Conservation (phyloP, 2,329 filamentous ascomycete genomes). For the Aspergillus sp. region DNA sequence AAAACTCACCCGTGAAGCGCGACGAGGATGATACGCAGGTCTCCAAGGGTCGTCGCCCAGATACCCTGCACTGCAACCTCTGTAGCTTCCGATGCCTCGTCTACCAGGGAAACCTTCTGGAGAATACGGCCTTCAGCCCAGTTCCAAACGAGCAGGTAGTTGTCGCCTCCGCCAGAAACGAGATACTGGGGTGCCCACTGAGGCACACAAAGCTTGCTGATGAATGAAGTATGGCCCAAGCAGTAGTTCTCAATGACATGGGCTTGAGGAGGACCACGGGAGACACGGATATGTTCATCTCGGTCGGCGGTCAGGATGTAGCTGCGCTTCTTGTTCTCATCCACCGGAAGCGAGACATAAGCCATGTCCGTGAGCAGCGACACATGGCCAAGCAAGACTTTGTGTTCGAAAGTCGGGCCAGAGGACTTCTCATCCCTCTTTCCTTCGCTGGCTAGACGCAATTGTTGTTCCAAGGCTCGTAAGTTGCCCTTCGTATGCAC, state of each 20-base stretch:
- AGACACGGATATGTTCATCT: constrained; percentile 86
- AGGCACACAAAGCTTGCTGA: constrained; percentile 73
- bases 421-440: constrained; percentile 42
- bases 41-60: constrained; percentile 41
- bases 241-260: constrained; percentile 90
- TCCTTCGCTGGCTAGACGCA: constrained; percentile 48
- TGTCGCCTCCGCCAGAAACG: constrained; percentile 84
- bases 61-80: constrained; percentile 55
- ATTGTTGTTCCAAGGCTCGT: constrained; percentile 58
- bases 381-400: constrained; percentile 85
- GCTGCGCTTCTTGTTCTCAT: constrained; percentile 45
- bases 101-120: constrained; percentile 33
- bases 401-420: constrained; percentile 67
- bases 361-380: constrained; percentile 74
- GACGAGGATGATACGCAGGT: constrained; percentile 47
- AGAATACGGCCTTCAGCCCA: constrained; percentile 59
- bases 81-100: constrained; percentile 20
- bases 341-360: constrained; percentile 36
- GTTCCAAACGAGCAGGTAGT: constrained; percentile 76
- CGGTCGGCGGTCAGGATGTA: constrained; percentile 70
- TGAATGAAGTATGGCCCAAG: constrained; percentile 82
- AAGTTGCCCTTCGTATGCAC: constrained; percentile 65
- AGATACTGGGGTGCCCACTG: constrained; percentile 60
- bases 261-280: constrained; percentile 75
- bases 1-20: constrained; percentile 59